These are phyloP conservation scores for Fusarium denticulatum DNA, from an alignment of 2,329 filamentous ascomycete species.

Conservation along the genomic window DNA sequence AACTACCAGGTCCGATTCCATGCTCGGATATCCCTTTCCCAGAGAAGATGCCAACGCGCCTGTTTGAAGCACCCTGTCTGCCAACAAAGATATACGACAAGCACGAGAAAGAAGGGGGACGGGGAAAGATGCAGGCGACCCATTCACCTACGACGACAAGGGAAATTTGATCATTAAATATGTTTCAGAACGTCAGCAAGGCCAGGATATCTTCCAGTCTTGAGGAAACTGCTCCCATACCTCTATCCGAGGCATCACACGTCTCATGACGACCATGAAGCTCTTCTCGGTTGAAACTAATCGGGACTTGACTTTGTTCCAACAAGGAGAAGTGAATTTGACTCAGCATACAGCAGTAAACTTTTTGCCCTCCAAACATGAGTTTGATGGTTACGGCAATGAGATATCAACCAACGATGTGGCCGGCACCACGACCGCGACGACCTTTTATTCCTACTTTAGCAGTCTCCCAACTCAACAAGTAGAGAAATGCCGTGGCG, in stretches of 20 bases:
- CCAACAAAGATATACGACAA: not conserved
- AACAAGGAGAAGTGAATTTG: too few species aligned
- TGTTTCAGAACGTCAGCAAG: not conserved
- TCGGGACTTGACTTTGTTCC: too few species aligned
- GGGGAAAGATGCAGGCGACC: not conserved
- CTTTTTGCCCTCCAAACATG: too few species aligned
- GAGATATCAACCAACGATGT: not conserved
- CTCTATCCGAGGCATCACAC: not conserved
- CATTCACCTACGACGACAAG: not conserved
- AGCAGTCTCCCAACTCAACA: not conserved
- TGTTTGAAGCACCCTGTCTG: not conserved
- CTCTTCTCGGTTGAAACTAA: not conserved
- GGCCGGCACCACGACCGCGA: not conserved
- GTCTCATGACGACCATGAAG: not conserved
- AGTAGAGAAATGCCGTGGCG: not conserved
- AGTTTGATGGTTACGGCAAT: not conserved
- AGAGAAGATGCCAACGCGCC: too few species aligned
- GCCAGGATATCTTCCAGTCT: not conserved
- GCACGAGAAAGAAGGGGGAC: not conserved
- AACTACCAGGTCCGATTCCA: too few species aligned
- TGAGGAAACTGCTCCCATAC: not conserved
- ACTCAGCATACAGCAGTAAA: not conserved
- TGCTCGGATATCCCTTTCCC: too few species aligned
- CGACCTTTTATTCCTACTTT: not conserved
- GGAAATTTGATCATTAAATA: not conserved